Conservation (phyloP, 306 rosid species). For the Vigna trinervia region DNA sequence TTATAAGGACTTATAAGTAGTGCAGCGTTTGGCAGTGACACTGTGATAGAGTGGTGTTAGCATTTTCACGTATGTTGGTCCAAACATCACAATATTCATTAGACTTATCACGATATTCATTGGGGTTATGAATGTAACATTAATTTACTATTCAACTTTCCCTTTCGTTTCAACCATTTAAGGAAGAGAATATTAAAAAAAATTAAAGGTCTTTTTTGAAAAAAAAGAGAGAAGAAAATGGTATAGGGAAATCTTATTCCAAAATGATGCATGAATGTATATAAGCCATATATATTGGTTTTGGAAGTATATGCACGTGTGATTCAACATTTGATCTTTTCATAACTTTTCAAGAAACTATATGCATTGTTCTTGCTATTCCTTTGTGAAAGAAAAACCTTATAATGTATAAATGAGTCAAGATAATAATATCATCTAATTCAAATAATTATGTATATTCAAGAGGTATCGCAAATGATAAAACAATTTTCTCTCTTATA, state of each 20-base stretch:
- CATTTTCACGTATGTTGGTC: constrained; percentile 53
- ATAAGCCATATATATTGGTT: neutral
- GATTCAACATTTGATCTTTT: neutral
- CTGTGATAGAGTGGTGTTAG: constrained; percentile 27
- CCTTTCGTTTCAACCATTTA: neutral
- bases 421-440: too few relatives aligned
- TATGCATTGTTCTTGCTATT: neutral
- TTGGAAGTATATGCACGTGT: constrained; percentile 23
- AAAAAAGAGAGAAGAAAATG: neutral
- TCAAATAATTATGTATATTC: neutral
- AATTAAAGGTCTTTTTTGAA: neutral
- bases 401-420: neutral
- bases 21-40: constrained; percentile 22
- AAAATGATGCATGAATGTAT: neutral
- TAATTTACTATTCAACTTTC: neutral
- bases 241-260: neutral
- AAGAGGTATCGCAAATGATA: neutral
- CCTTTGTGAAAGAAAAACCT: neutral
- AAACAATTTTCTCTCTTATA: neutral
- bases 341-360: constrained; percentile 7
- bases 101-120: neutral
- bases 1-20: neutral
- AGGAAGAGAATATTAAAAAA: neutral
- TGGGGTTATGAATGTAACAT: constrained; percentile 5
- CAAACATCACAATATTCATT: constrained; percentile 19